These are phyloP conservation scores for Globisporangium radiosum DNA, from an alignment of 352 stramenopile genomes.

Conservation along the genomic window DNA sequence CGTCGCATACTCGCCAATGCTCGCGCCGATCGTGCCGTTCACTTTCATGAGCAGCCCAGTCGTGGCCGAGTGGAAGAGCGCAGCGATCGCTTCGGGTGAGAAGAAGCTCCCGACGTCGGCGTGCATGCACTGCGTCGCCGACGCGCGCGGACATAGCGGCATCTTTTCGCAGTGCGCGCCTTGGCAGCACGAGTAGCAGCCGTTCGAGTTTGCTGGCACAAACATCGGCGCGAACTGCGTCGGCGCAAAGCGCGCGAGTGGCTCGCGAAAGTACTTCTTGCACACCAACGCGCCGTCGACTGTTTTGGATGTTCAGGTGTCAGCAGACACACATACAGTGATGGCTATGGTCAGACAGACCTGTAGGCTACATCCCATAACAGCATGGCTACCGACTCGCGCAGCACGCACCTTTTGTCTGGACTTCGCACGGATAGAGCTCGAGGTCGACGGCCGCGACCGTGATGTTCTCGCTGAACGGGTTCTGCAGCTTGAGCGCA, in stretches of 20 bases:
- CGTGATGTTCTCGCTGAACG: conserved; percentile 76
- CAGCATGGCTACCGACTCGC: neutral
- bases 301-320: conserved; percentile 4
- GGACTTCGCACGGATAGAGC: conserved; percentile 71
- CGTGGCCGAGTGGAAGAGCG: conserved; percentile 64
- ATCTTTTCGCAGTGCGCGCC: conserved; percentile 45
- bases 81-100: conserved; percentile 66
- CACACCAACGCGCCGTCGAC: conserved; percentile 44
- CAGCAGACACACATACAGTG: no score
- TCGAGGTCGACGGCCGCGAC: conserved; percentile 56
- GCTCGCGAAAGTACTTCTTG: conserved; percentile 57
- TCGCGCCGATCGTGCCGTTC: conserved; percentile 66
- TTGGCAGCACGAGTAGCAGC: conserved; percentile 80
- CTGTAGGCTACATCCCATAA: no score
- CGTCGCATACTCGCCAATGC: conserved; percentile 61
- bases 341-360: neutral
- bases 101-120: conserved; percentile 63
- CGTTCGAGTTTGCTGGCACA: conserved; percentile 54
- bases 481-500: conserved; percentile 67
- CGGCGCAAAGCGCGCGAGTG: conserved; percentile 67
- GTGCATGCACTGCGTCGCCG: conserved; percentile 53
- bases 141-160: conserved; percentile 50
- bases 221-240: conserved; percentile 53
- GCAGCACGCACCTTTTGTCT: conserved; percentile 34
- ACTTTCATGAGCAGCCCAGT: conserved; percentile 73